Base-by-base conservation (phyloP, 2,329 filamentous ascomycete genomes). In the Pseudopyricularia javanii region DNA sequence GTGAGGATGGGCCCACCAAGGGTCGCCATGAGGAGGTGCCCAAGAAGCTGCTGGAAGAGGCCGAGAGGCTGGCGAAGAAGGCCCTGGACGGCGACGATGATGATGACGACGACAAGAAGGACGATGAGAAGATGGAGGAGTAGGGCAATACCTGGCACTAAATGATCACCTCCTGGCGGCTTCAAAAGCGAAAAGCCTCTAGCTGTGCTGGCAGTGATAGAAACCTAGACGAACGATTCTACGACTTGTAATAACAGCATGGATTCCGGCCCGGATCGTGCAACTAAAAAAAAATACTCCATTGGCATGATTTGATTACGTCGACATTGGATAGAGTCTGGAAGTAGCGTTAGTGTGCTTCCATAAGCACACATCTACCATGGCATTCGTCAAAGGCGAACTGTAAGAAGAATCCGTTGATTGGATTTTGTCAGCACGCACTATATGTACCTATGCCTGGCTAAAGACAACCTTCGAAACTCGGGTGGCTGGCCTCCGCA, bases 11-110 rank as follows among this genome's bases (percentile, higher is more conserved):
- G 5, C 90, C 91, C 34, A 97, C 91, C 57, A 91, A 94, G 74
- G 93, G 93, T 57, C 82, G 85, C 62, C 93, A 98, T 66, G 79
- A 91, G 70, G 89, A 95, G 70, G 93, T 98, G 54, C 93, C 93
- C 54, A 91, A 88, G 75, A 86, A 90, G 59, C 70, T 98, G 62
- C 75, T 85, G 54, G 90, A 95, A 67, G 91, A 97, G 74, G 93
- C 93, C 14, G 89, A 96, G 77, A 84, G 82, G 68, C 79, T 91
- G 71, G 93, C 93, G 51, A 95, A 93, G 82, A 90, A 88, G 70
- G 82, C 87, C 52, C 74, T 95, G 61, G 90, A 95, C 62, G 86
- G 83, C 28, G 89, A 95, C 24, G 91, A 95, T 57, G 88, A 93
- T 15, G 85, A 88, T 54, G 74, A 72, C 49, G 66, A 72, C 43